Percentiles rank a stretch among this genome's conserved stretches.
These are phyloP conservation scores for Pseudozyma flocculosa DNA, from an alignment of 1,284 basidiomycete species.

Conservation along the genomic window DNA sequence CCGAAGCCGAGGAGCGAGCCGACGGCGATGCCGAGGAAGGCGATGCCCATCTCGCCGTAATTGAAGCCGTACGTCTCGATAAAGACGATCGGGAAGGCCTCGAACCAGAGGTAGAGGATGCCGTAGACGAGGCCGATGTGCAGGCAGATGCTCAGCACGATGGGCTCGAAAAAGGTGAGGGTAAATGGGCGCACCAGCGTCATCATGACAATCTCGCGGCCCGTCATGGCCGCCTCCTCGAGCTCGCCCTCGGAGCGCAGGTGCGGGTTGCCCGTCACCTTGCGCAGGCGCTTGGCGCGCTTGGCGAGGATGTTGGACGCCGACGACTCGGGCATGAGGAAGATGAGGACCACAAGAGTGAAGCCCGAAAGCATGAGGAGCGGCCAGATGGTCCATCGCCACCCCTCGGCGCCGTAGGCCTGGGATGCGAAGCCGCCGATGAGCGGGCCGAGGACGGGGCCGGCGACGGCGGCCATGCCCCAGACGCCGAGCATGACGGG, in stretches of 20 bases:
- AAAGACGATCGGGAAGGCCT: slow-evolving; percentile 44
- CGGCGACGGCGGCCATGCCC: slow-evolving; percentile 33
- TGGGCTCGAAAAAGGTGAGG: slow-evolving; percentile 37
- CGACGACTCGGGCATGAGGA: slow-evolving; percentile 58
- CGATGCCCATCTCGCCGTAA: slow-evolving; percentile 31
- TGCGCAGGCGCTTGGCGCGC: slow-evolving; percentile 57
- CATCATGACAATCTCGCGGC: slow-evolving; percentile 36
- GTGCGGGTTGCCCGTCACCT: slow-evolving; percentile 56
- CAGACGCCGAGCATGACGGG: slow-evolving; percentile 24
- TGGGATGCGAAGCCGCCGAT: slow-evolving; percentile 42
- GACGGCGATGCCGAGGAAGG: slow-evolving; percentile 43
- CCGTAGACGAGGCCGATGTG: slow-evolving; percentile 46
- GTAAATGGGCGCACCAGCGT: slow-evolving; percentile 45
- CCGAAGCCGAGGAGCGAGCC: slow-evolving; percentile 28
- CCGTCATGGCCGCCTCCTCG: slow-evolving; percentile 25
- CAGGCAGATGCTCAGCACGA: slow-evolving; percentile 34
- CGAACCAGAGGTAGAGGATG: slow-evolving; percentile 35
- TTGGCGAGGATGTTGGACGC: slow-evolving; percentile 56
- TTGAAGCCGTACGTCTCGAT: slow-evolving; percentile 46
- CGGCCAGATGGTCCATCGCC: slow-evolving; percentile 57
- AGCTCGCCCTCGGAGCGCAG: slow-evolving; percentile 57
- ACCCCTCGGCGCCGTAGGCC: slow-evolving; percentile 19
- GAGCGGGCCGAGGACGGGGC: slow-evolving; percentile 41
- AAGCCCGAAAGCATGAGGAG: slow-evolving; percentile 57
- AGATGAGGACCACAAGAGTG: slow-evolving; percentile 34